phyloP scores from a whole-genome alignment of 768 basidiomycete genomes.

The Russula sp. region DNA sequence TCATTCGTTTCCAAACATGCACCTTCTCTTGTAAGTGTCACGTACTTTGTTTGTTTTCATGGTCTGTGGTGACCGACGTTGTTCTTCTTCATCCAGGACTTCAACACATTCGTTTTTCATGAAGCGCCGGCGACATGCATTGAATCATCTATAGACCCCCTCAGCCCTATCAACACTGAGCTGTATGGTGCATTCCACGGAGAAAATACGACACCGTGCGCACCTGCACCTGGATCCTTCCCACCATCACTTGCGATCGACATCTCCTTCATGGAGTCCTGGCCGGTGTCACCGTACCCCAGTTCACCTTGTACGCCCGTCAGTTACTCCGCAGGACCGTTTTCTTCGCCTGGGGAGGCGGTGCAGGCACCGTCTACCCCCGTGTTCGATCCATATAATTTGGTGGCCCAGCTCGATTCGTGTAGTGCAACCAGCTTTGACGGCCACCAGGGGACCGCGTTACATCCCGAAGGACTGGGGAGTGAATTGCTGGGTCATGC shows the following conservation, averaged over 20 bases:
- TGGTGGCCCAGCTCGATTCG: conserved; percentile 14
- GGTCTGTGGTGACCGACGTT: background rate
- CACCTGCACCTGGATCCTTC: conserved; percentile 4
- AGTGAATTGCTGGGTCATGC: conserved; percentile 3
- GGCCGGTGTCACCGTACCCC: conserved; percentile 22
- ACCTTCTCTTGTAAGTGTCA: conserved; percentile 30
- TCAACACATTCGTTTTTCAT: conserved; percentile 31
- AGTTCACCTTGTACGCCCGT: conserved; percentile 25
- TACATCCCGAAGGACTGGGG: conserved; percentile 3
- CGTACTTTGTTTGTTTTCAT: background rate
- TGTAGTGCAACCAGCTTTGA: conserved; percentile 12
- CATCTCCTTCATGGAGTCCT: conserved; percentile 25
- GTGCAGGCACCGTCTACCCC: conserved; percentile 16
- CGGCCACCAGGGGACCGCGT: background rate
- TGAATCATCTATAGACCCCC: conserved; percentile 28
- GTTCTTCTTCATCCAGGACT: conserved; percentile 17
- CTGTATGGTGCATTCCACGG: conserved; percentile 16
- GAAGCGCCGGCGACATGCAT: conserved; percentile 26
- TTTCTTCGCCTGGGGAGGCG: conserved; percentile 24
- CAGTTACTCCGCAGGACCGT: conserved; percentile 17
- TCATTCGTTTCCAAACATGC: conserved; percentile 17
- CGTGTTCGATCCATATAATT: conserved; percentile 15
- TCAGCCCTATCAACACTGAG: conserved; percentile 17
- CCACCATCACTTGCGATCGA: conserved; percentile 16
- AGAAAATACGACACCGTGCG: conserved; percentile 11